Base-by-base conservation (phyloP, 2,329 filamentous ascomycete species). In the Metarhizium anisopliae region DNA sequence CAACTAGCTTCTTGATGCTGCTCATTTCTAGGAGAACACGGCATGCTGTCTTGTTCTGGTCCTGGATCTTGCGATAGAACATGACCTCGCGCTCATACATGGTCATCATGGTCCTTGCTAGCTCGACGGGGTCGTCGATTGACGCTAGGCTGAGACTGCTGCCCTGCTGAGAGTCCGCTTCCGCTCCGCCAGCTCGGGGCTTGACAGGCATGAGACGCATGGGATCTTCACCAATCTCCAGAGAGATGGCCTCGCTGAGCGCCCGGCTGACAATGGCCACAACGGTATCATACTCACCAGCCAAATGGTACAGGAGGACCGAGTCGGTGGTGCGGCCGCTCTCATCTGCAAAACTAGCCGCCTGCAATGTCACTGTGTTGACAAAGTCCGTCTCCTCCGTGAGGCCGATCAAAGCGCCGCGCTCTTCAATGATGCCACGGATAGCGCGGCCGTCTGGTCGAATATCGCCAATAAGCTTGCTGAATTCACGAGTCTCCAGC, bases 401-500 rank as follows among this genome's bases (percentile, higher is more conserved):
- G 25, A 97, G 77, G 45, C 86, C 87, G 66, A 99, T 93, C 55
- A 99, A 79, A 35, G 81, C 77, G 47, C 91, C 84, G 42, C 93
- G 89, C 65, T 91, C 83, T 71, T 97, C 92, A 60, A 99, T 92
- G 30, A 90, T 83, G 53, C 94, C 94, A 56, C 83, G 84, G 62
- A 96, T 90, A 57, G 92, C 86, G 59, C 84, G 86, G 25, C 94
- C 94, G 67, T 97, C 90, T 2, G 84, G 83, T 58, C 85, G 83
- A 63, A 99, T 91, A 68, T 99, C 95, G 54, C 95, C 94, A 51
- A 99, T 84, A 14, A 99, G 77, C 66, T 90, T 89, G 66, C 92
- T 93, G 71, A 97, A 99, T 67, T 99, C 94, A 61, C 93, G 85
- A 20, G 92, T 96, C 73, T 99, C 94, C n/a, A 99, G 79, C 30